Percentiles rank a stretch among this genome's conserved stretches.
Conservation (phyloP, 768 basidiomycete genomes). For the Mycena olivaceomarginata region DNA sequence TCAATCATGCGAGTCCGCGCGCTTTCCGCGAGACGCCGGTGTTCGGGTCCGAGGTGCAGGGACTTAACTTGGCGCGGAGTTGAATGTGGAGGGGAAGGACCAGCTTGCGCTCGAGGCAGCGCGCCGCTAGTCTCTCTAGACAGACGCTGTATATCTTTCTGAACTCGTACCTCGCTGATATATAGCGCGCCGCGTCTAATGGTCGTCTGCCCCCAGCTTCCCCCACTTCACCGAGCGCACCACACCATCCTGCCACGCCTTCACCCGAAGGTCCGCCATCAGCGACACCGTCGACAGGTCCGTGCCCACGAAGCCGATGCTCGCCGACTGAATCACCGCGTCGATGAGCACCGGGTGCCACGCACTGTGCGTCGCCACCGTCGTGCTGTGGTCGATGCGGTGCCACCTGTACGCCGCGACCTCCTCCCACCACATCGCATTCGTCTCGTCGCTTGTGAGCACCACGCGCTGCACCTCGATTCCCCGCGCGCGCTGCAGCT, state of each 20-base stretch:
- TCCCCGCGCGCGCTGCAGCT: constrained; percentile 45
- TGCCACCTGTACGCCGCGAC: constrained; percentile 54
- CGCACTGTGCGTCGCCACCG: constrained; percentile 45
- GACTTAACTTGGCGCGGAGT: no score
- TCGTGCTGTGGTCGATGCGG: constrained; percentile 26
- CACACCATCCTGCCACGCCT: constrained; percentile 66
- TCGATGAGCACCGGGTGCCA: constrained; percentile 69
- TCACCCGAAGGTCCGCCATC: constrained; percentile 64
- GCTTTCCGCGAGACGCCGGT: no score
- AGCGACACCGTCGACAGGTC: constrained; percentile 68
- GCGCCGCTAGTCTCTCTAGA: no score
- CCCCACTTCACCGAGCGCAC: constrained; percentile 62
- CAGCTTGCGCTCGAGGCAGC: no score
- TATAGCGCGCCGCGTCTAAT: background rate
- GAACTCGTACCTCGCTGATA: no score
- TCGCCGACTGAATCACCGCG: constrained; percentile 67
- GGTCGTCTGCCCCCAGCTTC: constrained; percentile 58
- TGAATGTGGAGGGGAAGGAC: no score
- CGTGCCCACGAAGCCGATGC: constrained; percentile 69
- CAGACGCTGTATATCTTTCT: no score
- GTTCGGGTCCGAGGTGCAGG: no score
- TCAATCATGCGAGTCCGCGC: no score
- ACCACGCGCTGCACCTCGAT: constrained; percentile 52
- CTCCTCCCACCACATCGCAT: constrained; percentile 55
- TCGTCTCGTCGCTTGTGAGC: constrained; percentile 61